A percentile compares a stretch with the other conserved stretches of the same genome.
These are phyloP conservation scores for Coniella vitis DNA, from an alignment of 2,329 filamentous ascomycete species.

Conservation along the genomic window DNA sequence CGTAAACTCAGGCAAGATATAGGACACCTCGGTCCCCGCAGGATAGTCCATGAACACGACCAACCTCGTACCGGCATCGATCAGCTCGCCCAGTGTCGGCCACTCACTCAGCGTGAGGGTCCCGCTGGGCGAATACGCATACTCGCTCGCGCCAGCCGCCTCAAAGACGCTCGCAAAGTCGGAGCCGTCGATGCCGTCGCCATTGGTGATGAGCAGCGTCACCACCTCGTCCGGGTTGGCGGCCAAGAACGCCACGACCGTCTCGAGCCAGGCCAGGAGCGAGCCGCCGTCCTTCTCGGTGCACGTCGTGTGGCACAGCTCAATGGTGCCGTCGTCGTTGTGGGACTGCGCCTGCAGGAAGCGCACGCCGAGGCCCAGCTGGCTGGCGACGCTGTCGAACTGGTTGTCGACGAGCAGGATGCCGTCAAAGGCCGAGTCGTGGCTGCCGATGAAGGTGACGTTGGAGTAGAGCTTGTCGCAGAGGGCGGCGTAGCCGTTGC, in stretches of 20 bases:
- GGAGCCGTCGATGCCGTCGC: slow-evolving; percentile 46
- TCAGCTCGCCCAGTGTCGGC: slow-evolving; percentile 65
- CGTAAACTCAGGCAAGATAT: slow-evolving; percentile 56
- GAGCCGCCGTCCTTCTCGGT: slow-evolving; percentile 51
- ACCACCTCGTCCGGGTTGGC: slow-evolving; percentile 55
- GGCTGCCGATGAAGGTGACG: slow-evolving; percentile 54
- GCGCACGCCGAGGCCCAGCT: slow-evolving; percentile 56
- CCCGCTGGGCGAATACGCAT: slow-evolving; percentile 46
- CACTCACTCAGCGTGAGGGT: slow-evolving; percentile 42
- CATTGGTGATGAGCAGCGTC: slow-evolving; percentile 57
- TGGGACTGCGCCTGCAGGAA: slow-evolving; percentile 61
- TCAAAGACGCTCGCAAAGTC: slow-evolving; percentile 50
- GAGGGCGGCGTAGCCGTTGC: slow-evolving; percentile 52
- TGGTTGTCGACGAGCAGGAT: slow-evolving; percentile 50
- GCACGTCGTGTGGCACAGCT: slow-evolving; percentile 61
- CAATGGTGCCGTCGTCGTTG: slow-evolving; percentile 40
- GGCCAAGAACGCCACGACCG: slow-evolving; percentile 55
- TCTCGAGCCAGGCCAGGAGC: slow-evolving; percentile 46
- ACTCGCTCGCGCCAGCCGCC: slow-evolving; percentile 47
- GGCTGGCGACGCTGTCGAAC: slow-evolving; percentile 48
- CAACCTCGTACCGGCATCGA: slow-evolving; percentile 56
- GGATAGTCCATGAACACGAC: slow-evolving; percentile 57
- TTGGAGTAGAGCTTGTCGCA: slow-evolving; percentile 53
- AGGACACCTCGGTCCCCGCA: slow-evolving; percentile 37
- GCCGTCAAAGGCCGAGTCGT: slow-evolving; percentile 60